Conservation (phyloP, 2,329 filamentous ascomycete genomes). For the Ophiostoma quercus region DNA sequence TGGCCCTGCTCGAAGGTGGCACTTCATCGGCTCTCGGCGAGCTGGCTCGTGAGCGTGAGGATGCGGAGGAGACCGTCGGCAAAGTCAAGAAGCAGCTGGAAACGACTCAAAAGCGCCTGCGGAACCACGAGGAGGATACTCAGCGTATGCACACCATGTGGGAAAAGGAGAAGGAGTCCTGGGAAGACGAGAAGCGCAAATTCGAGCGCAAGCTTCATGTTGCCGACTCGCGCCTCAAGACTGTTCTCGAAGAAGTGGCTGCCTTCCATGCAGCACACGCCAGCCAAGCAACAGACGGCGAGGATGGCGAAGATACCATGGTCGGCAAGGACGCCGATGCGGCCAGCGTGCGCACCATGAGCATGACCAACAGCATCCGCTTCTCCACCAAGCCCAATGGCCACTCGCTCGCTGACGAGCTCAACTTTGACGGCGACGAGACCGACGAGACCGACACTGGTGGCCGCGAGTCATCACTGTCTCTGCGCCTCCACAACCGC, state of each 20-base stretch:
- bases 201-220: slow-evolving; percentile 82
- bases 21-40: slow-evolving; percentile 81
- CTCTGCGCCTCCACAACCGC: slow-evolving; percentile 38
- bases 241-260: slow-evolving; percentile 80
- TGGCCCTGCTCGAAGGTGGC: slow-evolving; percentile 81
- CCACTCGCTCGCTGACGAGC: slow-evolving; percentile 81
- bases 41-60: slow-evolving; percentile 78
- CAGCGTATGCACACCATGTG: slow-evolving; percentile 73
- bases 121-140: slow-evolving; percentile 76
- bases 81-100: slow-evolving; percentile 78
- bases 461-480: slow-evolving; percentile 58
- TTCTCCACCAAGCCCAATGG: slow-evolving; percentile 64
- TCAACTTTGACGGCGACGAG: slow-evolving; percentile 80
- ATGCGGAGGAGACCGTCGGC: slow-evolving; percentile 64
- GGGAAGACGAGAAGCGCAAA: slow-evolving; percentile 77
- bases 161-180: slow-evolving; percentile 76
- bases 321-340: slow-evolving; percentile 62
- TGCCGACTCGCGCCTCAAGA: slow-evolving; percentile 80
- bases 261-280: slow-evolving; percentile 56
- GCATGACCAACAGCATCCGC: slow-evolving; percentile 65
- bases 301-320: slow-evolving; percentile 49
- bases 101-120: slow-evolving; percentile 66
- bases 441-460: slow-evolving; percentile 66
- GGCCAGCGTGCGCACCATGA: slow-evolving; percentile 68
- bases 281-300: slow-evolving; percentile 40